These are phyloP conservation scores for Rhododendron molle DNA, from an alignment of 148 eudicot genomes.

Conservation along the genomic window DNA sequence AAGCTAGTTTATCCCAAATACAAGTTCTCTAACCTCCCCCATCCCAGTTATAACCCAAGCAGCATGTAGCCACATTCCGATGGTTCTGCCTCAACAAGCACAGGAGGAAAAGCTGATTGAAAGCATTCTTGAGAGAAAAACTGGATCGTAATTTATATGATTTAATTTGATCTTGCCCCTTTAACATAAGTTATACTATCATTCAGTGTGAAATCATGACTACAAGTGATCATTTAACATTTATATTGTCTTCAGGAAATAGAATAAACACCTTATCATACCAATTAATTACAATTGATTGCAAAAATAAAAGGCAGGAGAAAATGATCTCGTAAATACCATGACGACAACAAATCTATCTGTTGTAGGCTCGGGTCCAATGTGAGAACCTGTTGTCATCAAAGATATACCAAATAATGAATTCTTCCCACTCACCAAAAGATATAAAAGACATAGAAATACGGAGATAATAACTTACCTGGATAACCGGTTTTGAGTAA, in stretches of 20 bases:
- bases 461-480: constrained; percentile 32
- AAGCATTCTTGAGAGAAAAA: neutral
- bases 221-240: neutral
- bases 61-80: neutral
- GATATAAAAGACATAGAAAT: neutral
- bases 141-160: neutral
- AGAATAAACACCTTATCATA: neutral
- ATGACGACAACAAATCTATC: constrained; percentile 97
- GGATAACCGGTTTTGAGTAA: constrained; percentile 79
- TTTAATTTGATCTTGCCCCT: neutral
- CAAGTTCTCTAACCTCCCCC: neutral
- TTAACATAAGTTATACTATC: neutral
- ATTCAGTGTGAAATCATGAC: neutral
- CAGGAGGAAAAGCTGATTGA: neutral
- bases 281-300: neutral
- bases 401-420: neutral
- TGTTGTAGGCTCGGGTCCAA: constrained; percentile 99
- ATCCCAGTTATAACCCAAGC: neutral
- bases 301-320: neutral
- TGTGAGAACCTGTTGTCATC: constrained; percentile 77
- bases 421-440: neutral
- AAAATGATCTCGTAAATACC: constrained; percentile 35
- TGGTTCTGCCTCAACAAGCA: neutral
- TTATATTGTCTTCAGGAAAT: neutral
- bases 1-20: neutral